These are phyloP conservation scores for Onygena corvina DNA, from an alignment of 2,329 filamentous ascomycete species.

Conservation along the genomic window DNA sequence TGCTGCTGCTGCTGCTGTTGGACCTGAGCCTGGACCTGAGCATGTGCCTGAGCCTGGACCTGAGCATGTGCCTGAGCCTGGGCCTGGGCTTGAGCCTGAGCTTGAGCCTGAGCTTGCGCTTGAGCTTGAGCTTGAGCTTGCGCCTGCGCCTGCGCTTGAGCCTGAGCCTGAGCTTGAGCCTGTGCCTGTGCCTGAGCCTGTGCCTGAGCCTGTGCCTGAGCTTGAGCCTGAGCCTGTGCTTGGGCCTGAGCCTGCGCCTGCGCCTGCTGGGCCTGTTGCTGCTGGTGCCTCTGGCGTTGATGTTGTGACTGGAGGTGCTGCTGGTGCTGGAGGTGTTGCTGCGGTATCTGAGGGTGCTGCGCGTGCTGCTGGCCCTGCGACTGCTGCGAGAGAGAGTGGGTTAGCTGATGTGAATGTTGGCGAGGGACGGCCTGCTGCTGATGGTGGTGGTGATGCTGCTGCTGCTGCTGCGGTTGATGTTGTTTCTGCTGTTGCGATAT, in stretches of 20 bases:
- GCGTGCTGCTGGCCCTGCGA: slow-evolving; percentile 10
- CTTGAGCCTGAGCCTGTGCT: background rate
- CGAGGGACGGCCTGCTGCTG: background rate
- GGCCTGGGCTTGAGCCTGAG: no score
- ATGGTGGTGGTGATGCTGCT: background rate
- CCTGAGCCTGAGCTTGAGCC: background rate
- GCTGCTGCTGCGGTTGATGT: background rate
- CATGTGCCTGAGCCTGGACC: no score
- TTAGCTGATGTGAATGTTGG: slow-evolving; percentile 3
- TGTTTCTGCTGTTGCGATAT: background rate
- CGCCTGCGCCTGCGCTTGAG: background rate
- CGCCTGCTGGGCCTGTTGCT: slow-evolving; percentile 8
- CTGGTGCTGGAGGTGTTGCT: slow-evolving; percentile 11
- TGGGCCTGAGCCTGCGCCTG: background rate
- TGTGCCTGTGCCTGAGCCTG: no score
- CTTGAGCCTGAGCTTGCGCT: no score
- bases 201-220: background rate
- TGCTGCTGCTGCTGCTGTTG: slow-evolving; percentile 1
- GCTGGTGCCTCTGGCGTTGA: slow-evolving; percentile 15
- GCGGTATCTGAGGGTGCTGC: slow-evolving; percentile 10
- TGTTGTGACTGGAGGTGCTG: slow-evolving; percentile 13
- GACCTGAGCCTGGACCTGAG: background rate
- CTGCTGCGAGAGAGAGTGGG: slow-evolving; percentile 3
- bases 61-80: no score
- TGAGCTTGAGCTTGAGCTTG: no score